phyloP scores from a whole-genome alignment of 495 filamentous ascomycete species.

The Aspergillus coremiiformis region DNA sequence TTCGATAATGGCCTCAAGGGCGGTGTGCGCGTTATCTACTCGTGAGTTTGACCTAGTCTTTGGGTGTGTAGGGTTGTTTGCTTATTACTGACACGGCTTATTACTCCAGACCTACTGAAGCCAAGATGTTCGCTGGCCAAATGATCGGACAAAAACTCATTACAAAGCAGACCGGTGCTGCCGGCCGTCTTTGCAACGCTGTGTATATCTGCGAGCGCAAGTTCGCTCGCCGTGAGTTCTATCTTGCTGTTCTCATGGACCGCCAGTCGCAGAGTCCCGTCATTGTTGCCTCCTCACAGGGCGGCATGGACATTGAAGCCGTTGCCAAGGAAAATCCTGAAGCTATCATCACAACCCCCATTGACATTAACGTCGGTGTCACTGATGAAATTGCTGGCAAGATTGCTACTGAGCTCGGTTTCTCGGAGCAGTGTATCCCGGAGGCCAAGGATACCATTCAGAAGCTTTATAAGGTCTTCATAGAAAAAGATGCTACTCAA shows the following conservation, averaged over 20 bases:
- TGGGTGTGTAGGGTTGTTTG: neutral
- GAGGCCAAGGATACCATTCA: constrained; percentile 93
- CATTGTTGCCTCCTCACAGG: constrained; percentile 94
- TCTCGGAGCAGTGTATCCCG: constrained; percentile 92
- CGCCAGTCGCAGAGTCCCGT: constrained; percentile 84
- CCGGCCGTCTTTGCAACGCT: constrained; percentile 84
- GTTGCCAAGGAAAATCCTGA: constrained; percentile 97
- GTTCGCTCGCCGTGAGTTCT: constrained; percentile 98
- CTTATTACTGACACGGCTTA: constrained; percentile 13
- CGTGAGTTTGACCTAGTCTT: constrained; percentile 43
- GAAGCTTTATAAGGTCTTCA: constrained; percentile 97
- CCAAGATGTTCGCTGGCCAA: constrained; percentile 95
- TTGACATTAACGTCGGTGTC: constrained; percentile 91
- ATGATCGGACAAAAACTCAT: constrained; percentile 99
- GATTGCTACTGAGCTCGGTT: constrained; percentile 88
- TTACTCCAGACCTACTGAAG: constrained; percentile 58
- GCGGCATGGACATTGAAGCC: constrained; percentile 97
- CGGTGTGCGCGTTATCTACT: constrained; percentile 97
- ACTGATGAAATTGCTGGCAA: constrained; percentile 88
- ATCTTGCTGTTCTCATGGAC: constrained; percentile 97
- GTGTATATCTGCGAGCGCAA: constrained; percentile 99
- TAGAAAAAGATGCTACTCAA: constrained; percentile 96
- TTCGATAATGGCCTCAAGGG: constrained; percentile 99
- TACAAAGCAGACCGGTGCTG: constrained; percentile 96
- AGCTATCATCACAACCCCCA: constrained; percentile 84